Evolutionary conservation across 257 asterid species (phyloP).

Genomic region (Solanum clarkiae): DNA sequence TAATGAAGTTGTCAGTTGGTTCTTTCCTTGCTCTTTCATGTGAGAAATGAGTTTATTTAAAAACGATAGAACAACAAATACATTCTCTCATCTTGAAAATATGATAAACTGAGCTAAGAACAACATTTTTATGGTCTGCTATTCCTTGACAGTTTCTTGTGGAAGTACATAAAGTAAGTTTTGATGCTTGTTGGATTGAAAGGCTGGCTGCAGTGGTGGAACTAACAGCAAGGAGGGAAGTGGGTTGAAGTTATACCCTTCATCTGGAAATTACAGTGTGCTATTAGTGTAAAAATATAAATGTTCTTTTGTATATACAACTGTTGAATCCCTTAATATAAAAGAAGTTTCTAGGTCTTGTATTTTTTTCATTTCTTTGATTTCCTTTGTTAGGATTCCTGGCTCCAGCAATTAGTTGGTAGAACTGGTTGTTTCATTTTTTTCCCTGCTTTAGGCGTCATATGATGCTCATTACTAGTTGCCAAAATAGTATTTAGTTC

Average conservation of each 20-base stretch:
- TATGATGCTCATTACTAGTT: neutral
- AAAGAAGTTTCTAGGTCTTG: neutral
- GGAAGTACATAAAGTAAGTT: neutral
- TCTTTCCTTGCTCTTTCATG: neutral
- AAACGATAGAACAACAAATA: neutral
- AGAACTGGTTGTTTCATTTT: neutral
- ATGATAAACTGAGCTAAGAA: neutral
- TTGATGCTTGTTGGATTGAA: neutral
- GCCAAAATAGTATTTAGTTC: neutral
- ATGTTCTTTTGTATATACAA: neutral
- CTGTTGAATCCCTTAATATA: neutral
- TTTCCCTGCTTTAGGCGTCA: neutral
- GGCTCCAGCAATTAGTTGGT: neutral
- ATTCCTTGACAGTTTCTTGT: neutral
- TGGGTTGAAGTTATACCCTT: neutral
- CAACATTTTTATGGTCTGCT: neutral
- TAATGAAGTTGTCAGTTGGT: neutral
- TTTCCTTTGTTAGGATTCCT: neutral
- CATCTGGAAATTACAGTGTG: neutral
- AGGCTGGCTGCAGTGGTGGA: neutral
- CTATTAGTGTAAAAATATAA: neutral
- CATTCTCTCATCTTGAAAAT: neutral
- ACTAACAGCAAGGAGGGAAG: neutral
- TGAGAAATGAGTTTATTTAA: neutral
- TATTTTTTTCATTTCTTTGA: neutral